Conservation (phyloP, 495 filamentous ascomycete species). For the Aspergillus steynii region DNA sequence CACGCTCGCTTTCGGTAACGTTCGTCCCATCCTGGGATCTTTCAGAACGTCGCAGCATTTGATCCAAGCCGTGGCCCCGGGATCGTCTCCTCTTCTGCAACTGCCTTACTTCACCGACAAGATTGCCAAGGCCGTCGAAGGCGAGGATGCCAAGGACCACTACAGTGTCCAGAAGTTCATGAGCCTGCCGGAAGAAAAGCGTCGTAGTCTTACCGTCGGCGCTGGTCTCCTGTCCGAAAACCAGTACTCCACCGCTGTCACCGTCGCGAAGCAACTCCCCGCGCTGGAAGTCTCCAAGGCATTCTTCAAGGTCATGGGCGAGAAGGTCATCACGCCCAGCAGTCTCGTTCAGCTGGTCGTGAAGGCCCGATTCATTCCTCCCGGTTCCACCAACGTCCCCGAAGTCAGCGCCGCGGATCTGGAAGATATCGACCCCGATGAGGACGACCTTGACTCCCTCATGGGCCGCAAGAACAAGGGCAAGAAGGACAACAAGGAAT, state of each 20-base stretch:
- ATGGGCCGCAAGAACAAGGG: constrained; percentile 72
- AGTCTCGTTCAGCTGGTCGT: constrained; percentile 91
- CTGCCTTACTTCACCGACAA: constrained; percentile 82
- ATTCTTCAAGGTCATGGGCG: constrained; percentile 97
- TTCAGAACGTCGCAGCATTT: constrained; percentile 80
- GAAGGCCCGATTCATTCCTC: constrained; percentile 92
- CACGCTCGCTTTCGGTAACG: constrained; percentile 81
- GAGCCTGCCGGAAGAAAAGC: constrained; percentile 70
- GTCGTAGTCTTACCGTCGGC: constrained; percentile 66
- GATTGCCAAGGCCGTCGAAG: constrained; percentile 75
- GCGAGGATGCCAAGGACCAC: constrained; percentile 68
- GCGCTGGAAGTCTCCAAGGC: constrained; percentile 83
- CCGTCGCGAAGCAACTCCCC: constrained; percentile 79
- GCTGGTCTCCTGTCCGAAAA: constrained; percentile 69
- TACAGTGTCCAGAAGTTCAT: constrained; percentile 84
- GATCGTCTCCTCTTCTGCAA: constrained; percentile 84
- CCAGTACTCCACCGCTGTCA: constrained; percentile 74
- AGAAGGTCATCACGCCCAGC: constrained; percentile 88
- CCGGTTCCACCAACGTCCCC: constrained; percentile 72
- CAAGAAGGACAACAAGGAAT: constrained; percentile 55
- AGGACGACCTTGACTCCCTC: constrained; percentile 87
- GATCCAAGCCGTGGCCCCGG: constrained; percentile 84
- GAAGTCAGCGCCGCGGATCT: constrained; percentile 74
- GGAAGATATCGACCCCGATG: constrained; percentile 87
- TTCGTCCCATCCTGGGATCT: constrained; percentile 76